These are phyloP conservation scores for Chrysoporthe puriensis DNA, from an alignment of 2,329 filamentous ascomycete genomes.

Conservation along the genomic window DNA sequence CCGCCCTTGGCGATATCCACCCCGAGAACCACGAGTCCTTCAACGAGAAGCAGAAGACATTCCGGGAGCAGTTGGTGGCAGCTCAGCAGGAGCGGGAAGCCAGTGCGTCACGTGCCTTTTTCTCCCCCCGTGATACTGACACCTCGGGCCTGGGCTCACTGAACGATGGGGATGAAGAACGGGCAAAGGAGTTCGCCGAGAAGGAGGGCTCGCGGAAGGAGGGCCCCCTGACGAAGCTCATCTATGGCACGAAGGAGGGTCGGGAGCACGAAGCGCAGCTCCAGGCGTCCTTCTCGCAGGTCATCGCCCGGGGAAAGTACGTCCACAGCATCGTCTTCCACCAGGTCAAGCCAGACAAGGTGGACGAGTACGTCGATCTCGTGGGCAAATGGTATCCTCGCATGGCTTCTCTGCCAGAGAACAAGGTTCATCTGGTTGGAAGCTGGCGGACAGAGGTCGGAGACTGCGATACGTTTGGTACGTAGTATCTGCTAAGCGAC, in stretches of 20 bases:
- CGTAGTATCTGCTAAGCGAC: constrained; percentile 34
- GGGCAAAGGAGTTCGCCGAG: constrained; percentile 60
- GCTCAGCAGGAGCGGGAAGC: constrained; percentile 83
- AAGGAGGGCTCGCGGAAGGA: constrained; percentile 67
- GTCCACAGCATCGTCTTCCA: constrained; percentile 98
- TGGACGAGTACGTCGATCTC: constrained; percentile 90
- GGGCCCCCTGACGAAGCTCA: constrained; percentile 79
- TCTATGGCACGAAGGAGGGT: constrained; percentile 96
- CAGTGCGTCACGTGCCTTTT: constrained; percentile 63
- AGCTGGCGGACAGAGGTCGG: constrained; percentile 99
- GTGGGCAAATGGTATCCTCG: constrained; percentile 91
- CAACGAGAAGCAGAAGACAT: constrained; percentile 81
- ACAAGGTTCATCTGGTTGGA: constrained; percentile 94
- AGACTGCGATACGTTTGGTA: constrained; percentile 95
- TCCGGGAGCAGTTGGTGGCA: constrained; percentile 79
- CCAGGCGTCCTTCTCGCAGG: constrained; percentile 91
- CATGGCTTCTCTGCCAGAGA: constrained; percentile 82
- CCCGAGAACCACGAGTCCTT: constrained; percentile 74
- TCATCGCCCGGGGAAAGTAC: constrained; percentile 94
- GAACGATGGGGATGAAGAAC: constrained; percentile 53
- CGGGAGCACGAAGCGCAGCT: constrained; percentile 94
- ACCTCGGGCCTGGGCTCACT: constrained; percentile 64
- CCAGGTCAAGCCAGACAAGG: constrained; percentile 91
- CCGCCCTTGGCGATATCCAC: constrained; percentile 84
- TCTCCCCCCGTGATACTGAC: constrained; percentile 50